Conservation (phyloP, 352 stramenopile species). For the Elongisporangium prolatum region DNA sequence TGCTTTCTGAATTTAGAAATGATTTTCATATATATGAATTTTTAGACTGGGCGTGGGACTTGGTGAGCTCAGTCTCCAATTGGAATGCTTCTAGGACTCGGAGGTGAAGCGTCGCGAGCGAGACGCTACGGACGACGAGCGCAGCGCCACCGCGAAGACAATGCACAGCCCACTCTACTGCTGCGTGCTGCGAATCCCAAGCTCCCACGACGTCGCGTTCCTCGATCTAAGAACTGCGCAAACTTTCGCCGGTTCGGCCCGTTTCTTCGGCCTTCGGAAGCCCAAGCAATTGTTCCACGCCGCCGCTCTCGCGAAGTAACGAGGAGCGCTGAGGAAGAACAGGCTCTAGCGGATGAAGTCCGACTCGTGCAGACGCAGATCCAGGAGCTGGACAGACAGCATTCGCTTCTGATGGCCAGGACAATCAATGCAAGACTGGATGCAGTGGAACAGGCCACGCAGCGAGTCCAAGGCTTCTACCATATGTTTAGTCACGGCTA, state of each 20-base stretch:
- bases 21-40: background rate
- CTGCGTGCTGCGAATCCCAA: background rate
- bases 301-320: background rate
- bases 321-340: background rate
- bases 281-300: background rate
- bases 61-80: background rate
- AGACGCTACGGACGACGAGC: background rate
- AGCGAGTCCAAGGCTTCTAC: constrained; percentile 37
- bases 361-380: constrained; percentile 27
- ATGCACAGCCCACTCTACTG: too few species aligned
- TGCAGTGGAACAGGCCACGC: constrained; percentile 24
- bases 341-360: constrained; percentile 14
- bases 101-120: background rate
- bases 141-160: too few species aligned
- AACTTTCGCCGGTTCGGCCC: background rate
- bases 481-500: constrained; percentile 36
- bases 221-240: background rate
- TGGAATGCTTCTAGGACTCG: background rate
- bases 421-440: constrained; percentile 25
- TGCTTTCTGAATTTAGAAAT: background rate
- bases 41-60: background rate
- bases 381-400: constrained; percentile 25
- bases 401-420: constrained; percentile 26
- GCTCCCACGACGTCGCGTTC: background rate
- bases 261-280: background rate